These are phyloP conservation scores for Hippophae tibetana DNA, from an alignment of 306 rosid species.

Conservation along the genomic window DNA sequence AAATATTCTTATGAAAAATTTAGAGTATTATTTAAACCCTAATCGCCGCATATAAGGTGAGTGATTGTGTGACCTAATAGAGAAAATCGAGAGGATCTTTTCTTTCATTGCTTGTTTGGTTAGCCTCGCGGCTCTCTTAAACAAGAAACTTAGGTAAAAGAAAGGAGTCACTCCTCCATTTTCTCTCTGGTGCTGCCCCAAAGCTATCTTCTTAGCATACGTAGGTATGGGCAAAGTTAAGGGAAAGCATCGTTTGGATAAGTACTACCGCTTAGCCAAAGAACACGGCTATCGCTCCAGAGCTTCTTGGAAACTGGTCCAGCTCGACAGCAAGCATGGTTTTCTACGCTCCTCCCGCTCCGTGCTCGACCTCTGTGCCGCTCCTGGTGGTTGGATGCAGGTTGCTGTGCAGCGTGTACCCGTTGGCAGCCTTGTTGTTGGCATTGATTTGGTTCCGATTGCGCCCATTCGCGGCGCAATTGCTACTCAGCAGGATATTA, in stretches of 20 bases:
- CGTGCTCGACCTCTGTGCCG: constrained; percentile 98
- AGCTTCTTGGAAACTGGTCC: constrained; percentile 87
- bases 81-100: no score
- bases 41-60: no score
- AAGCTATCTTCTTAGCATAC: no score
- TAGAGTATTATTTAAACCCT: no score
- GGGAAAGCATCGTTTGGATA: constrained; percentile 93
- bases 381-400: constrained; percentile 99
- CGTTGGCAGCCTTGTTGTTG: constrained; percentile 58
- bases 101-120: no score
- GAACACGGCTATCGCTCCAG: constrained; percentile 92
- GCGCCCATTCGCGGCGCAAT: constrained; percentile 64
- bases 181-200: no score
- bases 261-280: constrained; percentile 77
- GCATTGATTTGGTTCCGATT: constrained; percentile 75
- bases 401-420: constrained; percentile 82
- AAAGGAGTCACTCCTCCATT: no score
- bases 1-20: no score
- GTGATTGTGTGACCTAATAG: no score
- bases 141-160: no score
- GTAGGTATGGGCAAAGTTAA: constrained; percentile 74
- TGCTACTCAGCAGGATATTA: constrained; percentile 76
- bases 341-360: constrained; percentile 69
- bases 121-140: no score
- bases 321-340: constrained; percentile 55